These are phyloP conservation scores for Podila clonocystis DNA, from an alignment of 192 early-diverging fungal species.

Conservation along the genomic window DNA sequence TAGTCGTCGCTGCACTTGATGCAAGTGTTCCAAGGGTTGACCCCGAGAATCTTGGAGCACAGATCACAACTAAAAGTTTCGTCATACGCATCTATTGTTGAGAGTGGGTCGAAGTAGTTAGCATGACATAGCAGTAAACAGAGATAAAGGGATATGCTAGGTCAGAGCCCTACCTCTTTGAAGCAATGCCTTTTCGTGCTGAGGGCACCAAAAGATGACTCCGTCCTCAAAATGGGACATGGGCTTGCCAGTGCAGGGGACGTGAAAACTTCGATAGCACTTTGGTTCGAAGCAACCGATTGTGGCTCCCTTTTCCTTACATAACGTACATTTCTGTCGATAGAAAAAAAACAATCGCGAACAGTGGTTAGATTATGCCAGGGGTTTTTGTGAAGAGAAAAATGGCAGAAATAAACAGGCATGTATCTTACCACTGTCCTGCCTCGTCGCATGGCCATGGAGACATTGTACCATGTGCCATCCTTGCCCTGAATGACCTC, in stretches of 20 bases:
- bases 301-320: constrained; percentile 85
- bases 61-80: constrained; percentile 78
- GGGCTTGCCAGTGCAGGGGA: constrained; percentile 80
- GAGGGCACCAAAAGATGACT: constrained; percentile 88
- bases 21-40: constrained; percentile 73
- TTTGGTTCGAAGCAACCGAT: constrained; percentile 89
- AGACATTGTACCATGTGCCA: constrained; percentile 88
- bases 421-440: constrained; percentile 67
- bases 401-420: background rate
- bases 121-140: too few relatives aligned
- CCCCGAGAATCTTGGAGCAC: constrained; percentile 64
- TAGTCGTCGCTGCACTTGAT: constrained; percentile 67
- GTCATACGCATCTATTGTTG: constrained; percentile 68
- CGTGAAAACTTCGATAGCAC: constrained; percentile 85
- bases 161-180: constrained; percentile 56
- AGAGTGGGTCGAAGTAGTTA: too few relatives aligned
- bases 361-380: too few relatives aligned
- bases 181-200: constrained; percentile 68
- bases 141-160: background rate
- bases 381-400: too few relatives aligned
- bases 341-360: background rate
- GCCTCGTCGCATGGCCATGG: constrained; percentile 75
- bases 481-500: constrained; percentile 78
- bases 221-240: constrained; percentile 79
- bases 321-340: constrained; percentile 71